Percentiles rank a stretch among this genome's conserved stretches.
These are phyloP conservation scores for Fusarium piperis DNA, from an alignment of 2,329 filamentous ascomycete species.

Conservation along the genomic window DNA sequence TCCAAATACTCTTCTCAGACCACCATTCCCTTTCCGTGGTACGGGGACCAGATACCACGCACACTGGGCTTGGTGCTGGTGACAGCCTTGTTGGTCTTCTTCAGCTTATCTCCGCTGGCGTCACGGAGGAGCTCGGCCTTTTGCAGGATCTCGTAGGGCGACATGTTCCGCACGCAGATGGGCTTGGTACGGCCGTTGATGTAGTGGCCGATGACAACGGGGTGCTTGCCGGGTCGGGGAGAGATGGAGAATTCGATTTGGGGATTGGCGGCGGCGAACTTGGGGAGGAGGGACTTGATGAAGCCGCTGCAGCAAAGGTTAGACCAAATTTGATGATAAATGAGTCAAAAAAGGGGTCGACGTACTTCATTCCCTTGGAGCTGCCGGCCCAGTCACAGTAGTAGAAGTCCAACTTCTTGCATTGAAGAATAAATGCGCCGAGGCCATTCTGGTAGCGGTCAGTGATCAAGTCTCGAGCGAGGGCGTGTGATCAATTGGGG, in stretches of 20 bases:
- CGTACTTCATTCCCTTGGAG: constrained; percentile 93
- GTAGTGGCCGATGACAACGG: constrained; percentile 88
- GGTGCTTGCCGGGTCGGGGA: constrained; percentile 88
- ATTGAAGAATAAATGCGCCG: constrained; percentile 96
- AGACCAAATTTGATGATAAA: constrained; percentile 23
- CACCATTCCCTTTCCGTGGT: constrained; percentile 68
- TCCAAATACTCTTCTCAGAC: constrained; percentile 52
- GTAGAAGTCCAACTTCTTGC: constrained; percentile 93
- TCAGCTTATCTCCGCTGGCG: constrained; percentile 79
- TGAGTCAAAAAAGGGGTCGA: not conserved
- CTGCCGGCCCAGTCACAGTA: constrained; percentile 98
- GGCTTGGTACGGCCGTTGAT: constrained; percentile 89
- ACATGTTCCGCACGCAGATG: constrained; percentile 88
- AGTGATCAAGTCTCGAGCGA: constrained; percentile 11
- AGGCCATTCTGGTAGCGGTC: constrained; percentile 80
- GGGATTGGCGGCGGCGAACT: constrained; percentile 84
- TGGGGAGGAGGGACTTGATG: constrained; percentile 78
- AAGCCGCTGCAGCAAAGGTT: constrained; percentile 69
- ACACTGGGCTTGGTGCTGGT: constrained; percentile 72
- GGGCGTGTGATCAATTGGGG: not conserved
- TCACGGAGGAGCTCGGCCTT: constrained; percentile 80
- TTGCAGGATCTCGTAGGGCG: constrained; percentile 80
- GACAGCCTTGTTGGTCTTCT: constrained; percentile 70
- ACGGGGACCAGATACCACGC: constrained; percentile 76
- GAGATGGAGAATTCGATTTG: constrained; percentile 92